phyloP scores from a whole-genome alignment of 2,329 filamentous ascomycete genomes.

The Seiridium unicorne region DNA sequence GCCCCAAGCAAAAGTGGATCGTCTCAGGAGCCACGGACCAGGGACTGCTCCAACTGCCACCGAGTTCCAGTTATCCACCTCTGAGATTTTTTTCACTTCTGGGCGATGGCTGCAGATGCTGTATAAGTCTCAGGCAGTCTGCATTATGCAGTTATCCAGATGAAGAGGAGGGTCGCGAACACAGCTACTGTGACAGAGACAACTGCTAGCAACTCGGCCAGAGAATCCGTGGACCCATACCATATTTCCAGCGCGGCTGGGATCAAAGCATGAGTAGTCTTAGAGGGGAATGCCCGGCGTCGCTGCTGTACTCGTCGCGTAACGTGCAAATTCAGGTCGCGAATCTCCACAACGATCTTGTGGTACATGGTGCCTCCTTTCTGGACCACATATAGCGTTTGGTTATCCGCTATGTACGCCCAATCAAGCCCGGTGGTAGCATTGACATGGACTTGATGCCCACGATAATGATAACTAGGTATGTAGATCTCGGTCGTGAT shows the following conservation, averaged over 20 bases:
- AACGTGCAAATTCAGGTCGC: neutral
- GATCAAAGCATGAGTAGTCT: neutral
- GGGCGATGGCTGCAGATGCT: too few relatives aligned
- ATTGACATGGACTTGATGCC: slow-evolving; percentile 22
- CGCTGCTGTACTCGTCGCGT: neutral
- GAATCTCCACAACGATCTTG: slow-evolving; percentile 3
- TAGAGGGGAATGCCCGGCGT: neutral
- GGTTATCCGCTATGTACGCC: slow-evolving; percentile 22
- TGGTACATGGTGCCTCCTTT: neutral
- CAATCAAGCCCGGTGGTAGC: slow-evolving; percentile 27
- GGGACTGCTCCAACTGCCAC: too few relatives aligned
- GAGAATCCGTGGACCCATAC: neutral
- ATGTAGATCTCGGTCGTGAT: slow-evolving; percentile 37
- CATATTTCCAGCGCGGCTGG: neutral
- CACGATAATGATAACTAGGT: slow-evolving; percentile 35
- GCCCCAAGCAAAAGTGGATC: too few relatives aligned
- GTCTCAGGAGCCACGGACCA: too few relatives aligned
- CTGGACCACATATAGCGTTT: slow-evolving; percentile 28
- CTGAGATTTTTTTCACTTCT: too few relatives aligned
- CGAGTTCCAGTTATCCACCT: too few relatives aligned
- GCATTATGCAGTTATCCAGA: neutral
- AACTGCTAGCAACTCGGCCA: neutral
- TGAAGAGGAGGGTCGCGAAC: neutral
- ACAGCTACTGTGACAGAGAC: neutral
- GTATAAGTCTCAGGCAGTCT: neutral